Evolutionary conservation across 345 rosid genomes (phyloP), one percentile per base, ranked within the genome.

Genomic region (Brassica rapa): DNA sequence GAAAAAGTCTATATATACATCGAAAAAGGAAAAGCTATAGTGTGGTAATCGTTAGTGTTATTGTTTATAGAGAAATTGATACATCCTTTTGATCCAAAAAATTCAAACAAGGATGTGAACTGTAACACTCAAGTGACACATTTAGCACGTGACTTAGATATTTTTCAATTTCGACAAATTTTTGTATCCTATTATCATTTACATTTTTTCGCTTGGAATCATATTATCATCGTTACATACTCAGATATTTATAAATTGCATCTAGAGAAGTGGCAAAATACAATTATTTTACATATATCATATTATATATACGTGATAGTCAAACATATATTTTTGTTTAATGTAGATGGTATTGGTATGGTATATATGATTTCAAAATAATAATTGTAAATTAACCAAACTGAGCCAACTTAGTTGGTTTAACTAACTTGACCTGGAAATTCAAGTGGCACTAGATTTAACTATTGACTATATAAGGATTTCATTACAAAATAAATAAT

Each of bases 401-500:
- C 49, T 49, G 74, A 61, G 49, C 68, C 16, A 73, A 73, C 24
- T 66, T 46, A 55, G 77, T 67, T 32, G 43, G 74, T 73, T 73
- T 24, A 79, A 72, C 82, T 32, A 72, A 61, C 51, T 78, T 79
- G 78, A 79, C 82, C 12, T 49, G 70, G 62, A 61, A 66, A 24
- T 21, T 41, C 25, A 79, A 72, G 69, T 72, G 32, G 55, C 59
- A 21, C 5, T 37, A 59, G 29, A 57, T 33, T 41, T 30, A 2
- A 29, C 43, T 24, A 66, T 30, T 15, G 46, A n/a, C n/a, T 77
- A 41, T 59, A 32, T 41, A 32, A 61, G 49, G 46, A 61, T 59
- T 59, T 59, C 43, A 53, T 29, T 57, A 46, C 27, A 14, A 66
- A 57, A 57, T 43, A 41, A 30, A 57, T 43, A 41, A 43, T 72